phyloP scores from a whole-genome alignment of 2,329 filamentous ascomycete genomes.

The Karstenula rhodostoma region DNA sequence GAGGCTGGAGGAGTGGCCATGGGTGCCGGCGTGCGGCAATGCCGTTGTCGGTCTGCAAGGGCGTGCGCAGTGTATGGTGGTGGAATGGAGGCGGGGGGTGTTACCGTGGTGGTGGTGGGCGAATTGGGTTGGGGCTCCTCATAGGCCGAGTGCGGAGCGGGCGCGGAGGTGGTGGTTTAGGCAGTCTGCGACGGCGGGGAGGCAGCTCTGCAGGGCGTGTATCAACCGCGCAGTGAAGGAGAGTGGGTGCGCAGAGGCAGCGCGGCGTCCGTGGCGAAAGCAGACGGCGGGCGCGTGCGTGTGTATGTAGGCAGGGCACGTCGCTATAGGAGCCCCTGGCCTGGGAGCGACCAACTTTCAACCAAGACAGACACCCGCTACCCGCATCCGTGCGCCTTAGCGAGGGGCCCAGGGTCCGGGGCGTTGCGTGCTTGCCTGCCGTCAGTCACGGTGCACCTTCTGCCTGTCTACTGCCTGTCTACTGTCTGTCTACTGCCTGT shows the following conservation, averaged over 20 bases:
- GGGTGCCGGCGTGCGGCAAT: conserved; percentile 33
- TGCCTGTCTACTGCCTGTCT: no score
- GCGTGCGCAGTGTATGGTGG: conserved; percentile 25
- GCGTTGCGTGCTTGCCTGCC: neutral
- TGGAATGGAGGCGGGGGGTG: conserved; percentile 18
- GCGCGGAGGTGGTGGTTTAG: conserved; percentile 25
- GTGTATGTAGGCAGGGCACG: neutral
- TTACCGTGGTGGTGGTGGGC: conserved; percentile 21
- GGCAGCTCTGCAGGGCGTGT: conserved; percentile 14
- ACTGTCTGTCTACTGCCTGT: no score
- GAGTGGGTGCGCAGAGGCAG: neutral
- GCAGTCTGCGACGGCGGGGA: conserved; percentile 16
- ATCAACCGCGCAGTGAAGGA: conserved; percentile 1
- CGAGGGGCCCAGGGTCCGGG: conserved; percentile 6
- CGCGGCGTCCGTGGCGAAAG: conserved; percentile 8
- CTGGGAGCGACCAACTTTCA: conserved; percentile 1
- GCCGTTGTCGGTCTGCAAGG: conserved; percentile 22
- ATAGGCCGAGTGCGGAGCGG: conserved; percentile 18
- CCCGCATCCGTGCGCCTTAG: conserved; percentile 4
- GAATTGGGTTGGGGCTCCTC: conserved; percentile 15
- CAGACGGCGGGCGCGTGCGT: neutral
- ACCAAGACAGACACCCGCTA: neutral
- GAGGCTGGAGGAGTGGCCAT: conserved; percentile 52
- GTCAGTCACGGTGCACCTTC: no score
- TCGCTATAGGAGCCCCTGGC: conserved; percentile 11